These are phyloP conservation scores for Nakazawaea holstii DNA, from an alignment of 805 yeast species.

Conservation along the genomic window DNA sequence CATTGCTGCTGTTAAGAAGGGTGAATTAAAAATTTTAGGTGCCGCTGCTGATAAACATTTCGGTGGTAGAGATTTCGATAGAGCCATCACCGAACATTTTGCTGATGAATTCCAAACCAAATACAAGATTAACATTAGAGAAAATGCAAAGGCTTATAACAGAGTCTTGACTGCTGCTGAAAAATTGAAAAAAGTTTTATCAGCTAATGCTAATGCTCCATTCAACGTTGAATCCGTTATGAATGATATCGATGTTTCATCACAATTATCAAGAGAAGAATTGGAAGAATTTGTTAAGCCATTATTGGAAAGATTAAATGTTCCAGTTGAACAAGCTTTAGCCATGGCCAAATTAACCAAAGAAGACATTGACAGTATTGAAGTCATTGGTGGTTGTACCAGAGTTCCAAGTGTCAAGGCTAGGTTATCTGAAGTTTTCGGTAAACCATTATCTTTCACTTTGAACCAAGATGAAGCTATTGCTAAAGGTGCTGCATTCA, in stretches of 20 bases:
- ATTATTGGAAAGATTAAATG: constrained; percentile 65
- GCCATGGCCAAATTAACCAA: constrained; percentile 67
- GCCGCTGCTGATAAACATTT: constrained; percentile 92
- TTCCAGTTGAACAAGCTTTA: constrained; percentile 79
- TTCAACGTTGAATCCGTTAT: constrained; percentile 93
- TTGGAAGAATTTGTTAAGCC: constrained; percentile 88
- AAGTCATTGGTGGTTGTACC: constrained; percentile 96
- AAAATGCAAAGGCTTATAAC: constrained; percentile 91
- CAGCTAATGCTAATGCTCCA: constrained; percentile 94
- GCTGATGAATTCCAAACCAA: constrained; percentile 88
- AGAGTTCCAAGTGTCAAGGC: constrained; percentile 94
- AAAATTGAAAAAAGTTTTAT: constrained; percentile 88
- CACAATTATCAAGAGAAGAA: constrained; percentile 84
- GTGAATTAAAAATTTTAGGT: constrained; percentile 90
- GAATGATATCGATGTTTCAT: constrained; percentile 94
- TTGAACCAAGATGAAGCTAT: constrained; percentile 99
- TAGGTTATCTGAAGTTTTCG: constrained; percentile 72
- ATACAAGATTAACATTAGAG: constrained; percentile 88
- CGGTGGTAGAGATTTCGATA: constrained; percentile 97
- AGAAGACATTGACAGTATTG: constrained; percentile 83
- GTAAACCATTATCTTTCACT: constrained; percentile 84
- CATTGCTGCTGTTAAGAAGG: constrained; percentile 87
- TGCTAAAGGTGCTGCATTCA: constrained; percentile 98
- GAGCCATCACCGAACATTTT: constrained; percentile 89
- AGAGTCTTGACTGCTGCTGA: constrained; percentile 91